Base-by-base conservation (phyloP, 176 grass and related monocot species). In the Carex scoparia region DNA sequence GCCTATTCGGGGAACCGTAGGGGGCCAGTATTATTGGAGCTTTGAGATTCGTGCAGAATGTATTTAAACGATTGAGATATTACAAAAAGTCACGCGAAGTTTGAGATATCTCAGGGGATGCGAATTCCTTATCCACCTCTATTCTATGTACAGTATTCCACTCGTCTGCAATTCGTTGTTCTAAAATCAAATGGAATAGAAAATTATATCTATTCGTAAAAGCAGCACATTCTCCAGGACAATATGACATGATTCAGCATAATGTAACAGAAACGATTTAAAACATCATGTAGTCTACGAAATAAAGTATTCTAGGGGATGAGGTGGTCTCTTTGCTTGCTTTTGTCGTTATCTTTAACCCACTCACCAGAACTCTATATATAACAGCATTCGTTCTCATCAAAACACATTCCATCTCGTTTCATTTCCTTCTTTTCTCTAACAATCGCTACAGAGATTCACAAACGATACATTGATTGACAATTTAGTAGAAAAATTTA, bases 281-380 rank as follows among this genome's bases (percentile, higher is more conserved):
- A 18, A 38, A 33, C 18, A 48, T 72, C 40, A 48, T 10, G 7
- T 1, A 46, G 18, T n/a, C 7, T 0, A 46, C 6, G 40, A 71
- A 46, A n/a, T 18, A 13, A 49, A 27, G 2, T 51, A 49, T 73
- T 51, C 0, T 10, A 49, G 42, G n/a, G 18, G 69, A 49, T 12
- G 18, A 5, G 69, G 8, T 1, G 10, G 1, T 9, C 42, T 74
- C 70, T 74, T 74, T 74, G 38, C 18, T 74, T 28, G 1, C 30
- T 3, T 16, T 7, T 46, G 68, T 0, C 16, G 2, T 71, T 71
- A 71, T 44, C 38, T 10, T 61, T 10, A 15, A 16, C 4, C 40
- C 15, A 10, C 3, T 49, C 7, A 11, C n/a, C 69, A 49, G 31
- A 5, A 13, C 55, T 9, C 72, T 92, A 92, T 88, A 92, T 90